A percentile compares a stretch with the other conserved stretches of the same genome.
Conservation (phyloP, 345 rosid species). For the Schrenkiella parvula region DNA sequence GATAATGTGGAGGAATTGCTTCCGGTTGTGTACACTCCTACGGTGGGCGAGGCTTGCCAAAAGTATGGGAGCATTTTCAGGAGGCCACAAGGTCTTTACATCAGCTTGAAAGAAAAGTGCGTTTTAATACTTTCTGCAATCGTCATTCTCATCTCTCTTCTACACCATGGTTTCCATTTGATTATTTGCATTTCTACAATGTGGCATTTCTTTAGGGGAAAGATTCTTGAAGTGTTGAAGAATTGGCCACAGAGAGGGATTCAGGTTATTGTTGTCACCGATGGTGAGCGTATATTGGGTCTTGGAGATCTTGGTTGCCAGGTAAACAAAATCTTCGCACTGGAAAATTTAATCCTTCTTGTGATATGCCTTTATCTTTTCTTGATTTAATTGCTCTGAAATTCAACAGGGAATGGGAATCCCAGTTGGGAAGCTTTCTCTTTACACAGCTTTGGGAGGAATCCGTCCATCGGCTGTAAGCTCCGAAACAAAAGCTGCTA, state of each 20-base stretch:
- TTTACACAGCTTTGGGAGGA: conserved; percentile 89
- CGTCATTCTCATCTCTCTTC: background rate
- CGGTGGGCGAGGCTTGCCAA: conserved; percentile 98
- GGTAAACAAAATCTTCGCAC: conserved; percentile 38
- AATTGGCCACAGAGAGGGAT: conserved; percentile 92
- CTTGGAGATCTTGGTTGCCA: conserved; percentile 99
- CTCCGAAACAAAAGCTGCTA: background rate
- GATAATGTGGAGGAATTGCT: conserved; percentile 92
- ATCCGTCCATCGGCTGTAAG: conserved; percentile 87
- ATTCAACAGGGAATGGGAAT: conserved; percentile 82
- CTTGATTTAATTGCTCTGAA: background rate
- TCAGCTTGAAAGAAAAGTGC: conserved; percentile 93
- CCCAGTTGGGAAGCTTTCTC: conserved; percentile 85
- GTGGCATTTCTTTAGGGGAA: conserved; percentile 52
- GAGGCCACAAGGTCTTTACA: conserved; percentile 91
- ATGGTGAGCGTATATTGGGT: conserved; percentile 93
- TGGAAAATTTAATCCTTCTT: background rate
- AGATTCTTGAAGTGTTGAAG: conserved; percentile 82
- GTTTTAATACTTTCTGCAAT: background rate
- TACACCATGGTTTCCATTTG: background rate
- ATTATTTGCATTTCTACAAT: background rate
- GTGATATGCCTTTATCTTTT: background rate
- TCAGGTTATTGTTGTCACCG: conserved; percentile 97
- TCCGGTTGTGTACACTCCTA: conserved; percentile 93
- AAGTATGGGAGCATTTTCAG: conserved; percentile 91